Evolutionary conservation across 306 rosid genomes (phyloP).

Genomic region (Acacia melanoxylon): DNA sequence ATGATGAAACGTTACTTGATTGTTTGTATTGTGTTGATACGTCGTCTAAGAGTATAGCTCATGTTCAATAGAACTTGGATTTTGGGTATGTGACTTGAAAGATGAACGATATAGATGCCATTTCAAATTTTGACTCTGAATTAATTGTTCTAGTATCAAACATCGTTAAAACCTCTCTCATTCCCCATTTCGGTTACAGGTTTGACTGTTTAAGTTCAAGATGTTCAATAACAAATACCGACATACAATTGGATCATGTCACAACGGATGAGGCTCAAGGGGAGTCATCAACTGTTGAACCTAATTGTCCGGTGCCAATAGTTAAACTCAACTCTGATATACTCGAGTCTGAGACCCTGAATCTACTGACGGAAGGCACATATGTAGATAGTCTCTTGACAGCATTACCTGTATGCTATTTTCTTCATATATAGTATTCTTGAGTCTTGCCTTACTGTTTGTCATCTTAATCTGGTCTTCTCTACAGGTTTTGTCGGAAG

Average conservation of each 20-base stretch:
- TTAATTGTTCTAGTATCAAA: not conserved
- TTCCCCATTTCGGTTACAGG: constrained; percentile 43
- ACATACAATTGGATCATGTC: constrained; percentile 54
- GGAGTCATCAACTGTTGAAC: constrained; percentile 48
- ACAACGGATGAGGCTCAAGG: constrained; percentile 50
- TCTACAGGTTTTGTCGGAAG: constrained; percentile 76
- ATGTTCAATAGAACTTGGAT: not conserved
- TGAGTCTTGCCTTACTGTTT: constrained; percentile 26
- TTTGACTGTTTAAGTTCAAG: constrained; percentile 52
- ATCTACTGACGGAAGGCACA: constrained; percentile 57
- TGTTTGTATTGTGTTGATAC: not conserved
- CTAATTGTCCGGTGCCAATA: constrained; percentile 61
- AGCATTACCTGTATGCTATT: constrained; percentile 69
- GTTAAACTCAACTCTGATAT: constrained; percentile 60
- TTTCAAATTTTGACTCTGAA: not conserved
- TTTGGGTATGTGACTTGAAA: not conserved
- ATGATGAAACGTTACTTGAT: not conserved
- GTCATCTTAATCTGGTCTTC: constrained; percentile 30
- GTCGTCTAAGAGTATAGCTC: not conserved
- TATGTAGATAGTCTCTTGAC: constrained; percentile 82
- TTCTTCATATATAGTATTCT: constrained; percentile 1
- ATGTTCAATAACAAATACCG: constrained; percentile 76
- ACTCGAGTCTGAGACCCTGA: constrained; percentile 68
- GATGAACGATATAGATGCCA: not conserved
- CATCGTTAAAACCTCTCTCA: not conserved